These are phyloP conservation scores for Talaromyces proteolyticus DNA, from an alignment of 495 filamentous ascomycete species.

Conservation along the genomic window DNA sequence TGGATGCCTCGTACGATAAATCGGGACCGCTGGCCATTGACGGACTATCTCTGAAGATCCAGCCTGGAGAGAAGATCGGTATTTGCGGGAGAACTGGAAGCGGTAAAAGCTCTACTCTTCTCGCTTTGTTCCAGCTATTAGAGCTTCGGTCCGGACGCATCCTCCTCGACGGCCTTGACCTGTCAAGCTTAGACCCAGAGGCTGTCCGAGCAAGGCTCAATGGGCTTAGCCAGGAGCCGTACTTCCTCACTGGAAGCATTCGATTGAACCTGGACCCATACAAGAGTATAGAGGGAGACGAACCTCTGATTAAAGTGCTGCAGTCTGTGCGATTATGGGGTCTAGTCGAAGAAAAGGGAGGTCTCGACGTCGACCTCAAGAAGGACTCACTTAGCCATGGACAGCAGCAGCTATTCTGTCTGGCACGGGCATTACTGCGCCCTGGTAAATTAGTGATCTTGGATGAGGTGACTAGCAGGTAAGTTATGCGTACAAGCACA, in stretches of 20 bases:
- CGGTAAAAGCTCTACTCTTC: conserved; percentile 31
- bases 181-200: conserved; percentile 22
- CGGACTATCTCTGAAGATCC: conserved; percentile 14
- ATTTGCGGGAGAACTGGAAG: conserved; percentile 32
- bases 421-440: conserved; percentile 32
- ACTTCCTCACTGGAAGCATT: conserved; percentile 35
- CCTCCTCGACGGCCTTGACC: conserved; percentile 38
- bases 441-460: conserved; percentile 17
- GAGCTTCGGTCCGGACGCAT: conserved; percentile 29
- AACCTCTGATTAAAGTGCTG: conserved; percentile 30
- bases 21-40: conserved; percentile 12
- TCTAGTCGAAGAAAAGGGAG: conserved; percentile 28
- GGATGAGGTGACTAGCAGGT: conserved; percentile 20
- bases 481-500: background rate
- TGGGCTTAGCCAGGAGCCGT: conserved; percentile 42
- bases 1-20: background rate
- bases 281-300: conserved; percentile 19
- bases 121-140: conserved; percentile 24
- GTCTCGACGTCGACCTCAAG: conserved; percentile 32
- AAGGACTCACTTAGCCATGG: conserved; percentile 33
- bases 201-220: conserved; percentile 28
- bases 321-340: conserved; percentile 30
- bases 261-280: conserved; percentile 43
- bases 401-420: conserved; percentile 41
- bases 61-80: conserved; percentile 27